Percentiles rank a stretch among this genome's conserved stretches.
Conservation (phyloP, 192 early-diverging fungal species). For the Linnemannia hyalina region DNA sequence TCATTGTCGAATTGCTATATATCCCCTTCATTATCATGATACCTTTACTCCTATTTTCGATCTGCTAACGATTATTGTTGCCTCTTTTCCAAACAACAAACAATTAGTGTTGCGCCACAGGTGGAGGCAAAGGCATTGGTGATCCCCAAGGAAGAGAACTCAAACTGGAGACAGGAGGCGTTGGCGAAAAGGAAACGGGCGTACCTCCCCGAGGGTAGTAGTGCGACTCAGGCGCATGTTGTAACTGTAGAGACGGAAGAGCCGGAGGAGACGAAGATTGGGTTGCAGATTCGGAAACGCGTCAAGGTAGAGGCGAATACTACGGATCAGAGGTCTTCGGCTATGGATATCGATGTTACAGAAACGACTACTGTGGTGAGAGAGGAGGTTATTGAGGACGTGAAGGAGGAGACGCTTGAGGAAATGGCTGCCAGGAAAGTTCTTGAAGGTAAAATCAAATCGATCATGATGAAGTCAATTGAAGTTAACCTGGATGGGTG, state of each 20-base stretch:
- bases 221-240: background rate
- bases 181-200: constrained; percentile 52
- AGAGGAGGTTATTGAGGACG: constrained; percentile 10
- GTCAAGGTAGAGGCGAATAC: constrained; percentile 17
- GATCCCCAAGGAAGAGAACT: constrained; percentile 60
- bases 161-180: constrained; percentile 58
- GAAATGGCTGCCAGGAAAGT: constrained; percentile 59
- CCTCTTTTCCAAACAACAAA: background rate
- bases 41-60: background rate
- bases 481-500: background rate
- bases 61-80: background rate
- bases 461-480: background rate
- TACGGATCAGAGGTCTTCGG: background rate
- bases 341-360: constrained; percentile 2
- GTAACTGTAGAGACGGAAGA: background rate
- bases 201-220: constrained; percentile 35
- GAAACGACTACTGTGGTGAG: constrained; percentile 1
- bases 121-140: constrained; percentile 50
- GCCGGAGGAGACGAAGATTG: constrained; percentile 20
- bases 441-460: constrained; percentile 54
- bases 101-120: constrained; percentile 50
- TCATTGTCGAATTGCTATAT: background rate
- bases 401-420: constrained; percentile 53
- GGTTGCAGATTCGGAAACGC: constrained; percentile 55
- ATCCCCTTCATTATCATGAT: background rate